Evolutionary conservation across 2,329 filamentous ascomycete genomes (phyloP).

Genomic region (Xylariaceae sp.): DNA sequence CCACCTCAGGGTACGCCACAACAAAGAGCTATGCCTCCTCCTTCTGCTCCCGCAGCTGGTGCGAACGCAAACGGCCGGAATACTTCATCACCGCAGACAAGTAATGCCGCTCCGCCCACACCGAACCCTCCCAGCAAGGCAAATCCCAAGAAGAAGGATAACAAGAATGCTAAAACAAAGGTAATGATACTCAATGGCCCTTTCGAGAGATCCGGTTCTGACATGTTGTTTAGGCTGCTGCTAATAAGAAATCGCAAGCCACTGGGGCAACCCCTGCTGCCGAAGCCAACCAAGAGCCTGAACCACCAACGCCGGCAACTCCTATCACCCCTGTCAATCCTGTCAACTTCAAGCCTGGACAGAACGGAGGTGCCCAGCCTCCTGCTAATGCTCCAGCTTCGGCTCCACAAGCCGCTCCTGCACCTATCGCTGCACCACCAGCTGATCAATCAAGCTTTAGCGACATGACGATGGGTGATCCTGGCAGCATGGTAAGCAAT

Average conservation of each 20-base stretch:
- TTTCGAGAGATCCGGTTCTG: constrained; percentile 19
- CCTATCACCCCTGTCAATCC: constrained; percentile 59
- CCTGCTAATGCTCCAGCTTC: constrained; percentile 42
- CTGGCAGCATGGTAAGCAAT: constrained; percentile 44
- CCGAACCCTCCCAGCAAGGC: constrained; percentile 70
- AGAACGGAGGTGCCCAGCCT: constrained; percentile 37
- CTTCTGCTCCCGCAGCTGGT: constrained; percentile 48
- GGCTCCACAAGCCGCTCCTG: constrained; percentile 39
- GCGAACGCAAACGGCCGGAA: constrained; percentile 47
- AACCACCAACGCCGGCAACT: constrained; percentile 58
- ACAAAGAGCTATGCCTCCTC: constrained; percentile 66
- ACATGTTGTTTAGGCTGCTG: constrained; percentile 40
- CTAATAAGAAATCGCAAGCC: constrained; percentile 58
- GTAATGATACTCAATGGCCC: constrained; percentile 39
- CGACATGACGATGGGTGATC: constrained; percentile 40
- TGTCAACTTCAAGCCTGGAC: constrained; percentile 43
- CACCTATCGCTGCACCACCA: constrained; percentile 43
- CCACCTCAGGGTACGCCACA: constrained; percentile 67
- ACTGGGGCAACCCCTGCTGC: constrained; percentile 54
- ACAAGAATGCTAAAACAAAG: constrained; percentile 63
- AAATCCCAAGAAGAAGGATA: constrained; percentile 73
- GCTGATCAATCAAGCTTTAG: constrained; percentile 46
- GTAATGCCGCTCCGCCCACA: constrained; percentile 68
- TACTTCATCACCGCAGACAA: constrained; percentile 59
- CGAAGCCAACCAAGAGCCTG: constrained; percentile 52